Base-by-base conservation (phyloP, 106 monocot species). In the Posidonia australis region DNA sequence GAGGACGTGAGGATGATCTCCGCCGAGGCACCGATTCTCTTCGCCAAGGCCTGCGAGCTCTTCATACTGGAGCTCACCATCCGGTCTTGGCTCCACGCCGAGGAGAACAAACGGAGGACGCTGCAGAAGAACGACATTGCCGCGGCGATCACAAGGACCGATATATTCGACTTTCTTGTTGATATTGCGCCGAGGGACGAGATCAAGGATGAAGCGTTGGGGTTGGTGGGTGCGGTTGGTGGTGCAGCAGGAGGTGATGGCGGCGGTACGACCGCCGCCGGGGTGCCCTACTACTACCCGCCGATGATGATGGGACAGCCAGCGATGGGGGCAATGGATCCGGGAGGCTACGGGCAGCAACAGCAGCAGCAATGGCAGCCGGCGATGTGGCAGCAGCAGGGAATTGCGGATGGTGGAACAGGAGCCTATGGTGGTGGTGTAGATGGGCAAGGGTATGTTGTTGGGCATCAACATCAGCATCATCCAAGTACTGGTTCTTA, bases 1-100 rank as follows among this genome's bases (percentile, higher is more conserved):
- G 89, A 90, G 60, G 89, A 83, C 58, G 87, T 84, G 18, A 79
- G 88, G 24, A 89, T 89, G 88, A 89, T 89, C 71, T 84, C 88
- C 5, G 88, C 88, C 2, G 88, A 89, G 69, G 84, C 88, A 0
- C 88, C 88, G 41, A 73, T 88, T 24, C 84, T 88, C 21, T 88
- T 88, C 48, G 83, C 83, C 70, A 88, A 88, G 74, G 88, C 84
- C 24, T 88, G 88, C 60, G 88, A 88, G 79, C 84, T 88, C 77
- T 88, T 88, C 81, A 81, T 88, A 58, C 76, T 88, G 20, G 84
- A 88, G 69, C 88, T 88, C 78, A 88, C 88, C 61, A 88, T 88
- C 61, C 81, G 88, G 12, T 88, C 88, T 0, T 88, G 88, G 88
- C 74, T 88, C 36, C 88, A 88, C 58, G 84, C 88, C 18, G 88